phyloP scores from a whole-genome alignment of 2,329 filamentous ascomycete species.

The Calonectria ilicicola region DNA sequence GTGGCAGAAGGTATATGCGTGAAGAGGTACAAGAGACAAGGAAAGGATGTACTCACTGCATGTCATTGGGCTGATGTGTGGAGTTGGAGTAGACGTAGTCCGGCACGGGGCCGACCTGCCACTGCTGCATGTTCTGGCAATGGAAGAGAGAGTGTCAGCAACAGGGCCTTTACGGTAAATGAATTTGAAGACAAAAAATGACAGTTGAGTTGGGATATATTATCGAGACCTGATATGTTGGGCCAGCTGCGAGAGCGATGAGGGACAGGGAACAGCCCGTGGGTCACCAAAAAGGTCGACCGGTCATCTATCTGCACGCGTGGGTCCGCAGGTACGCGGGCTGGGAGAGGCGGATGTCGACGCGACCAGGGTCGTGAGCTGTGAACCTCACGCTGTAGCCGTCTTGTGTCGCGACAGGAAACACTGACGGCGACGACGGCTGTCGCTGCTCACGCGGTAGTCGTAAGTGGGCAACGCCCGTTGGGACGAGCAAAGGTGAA shows the following conservation, averaged over 20 bases:
- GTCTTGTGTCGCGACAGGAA: conserved; percentile 29
- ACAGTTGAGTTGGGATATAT: conserved; percentile 21
- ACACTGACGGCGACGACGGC: conserved; percentile 12
- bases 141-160: conserved; percentile 41
- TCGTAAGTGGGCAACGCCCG: conserved; percentile 12
- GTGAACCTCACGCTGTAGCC: conserved; percentile 24
- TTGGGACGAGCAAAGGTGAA: conserved; percentile 7
- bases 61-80: conserved; percentile 66
- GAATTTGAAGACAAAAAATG: conserved; percentile 19
- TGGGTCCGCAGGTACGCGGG: conserved; percentile 42
- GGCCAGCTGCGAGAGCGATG: conserved; percentile 25
- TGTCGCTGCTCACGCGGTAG: conserved; percentile 1
- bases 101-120: conserved; percentile 71
- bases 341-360: conserved; percentile 30
- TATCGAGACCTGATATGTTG: conserved; percentile 22
- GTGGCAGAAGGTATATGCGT: conserved; percentile 29
- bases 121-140: conserved; percentile 69
- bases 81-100: conserved; percentile 69
- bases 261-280: conserved; percentile 22
- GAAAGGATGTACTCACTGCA: conserved; percentile 67
- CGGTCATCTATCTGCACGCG: conserved; percentile 35
- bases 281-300: conserved; percentile 24
- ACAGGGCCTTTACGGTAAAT: conserved; percentile 16
- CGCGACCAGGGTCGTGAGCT: conserved; percentile 41
- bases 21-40: conserved; percentile 47